phyloP scores from a whole-genome alignment of 805 yeast species.

The Pichia scutulata region DNA sequence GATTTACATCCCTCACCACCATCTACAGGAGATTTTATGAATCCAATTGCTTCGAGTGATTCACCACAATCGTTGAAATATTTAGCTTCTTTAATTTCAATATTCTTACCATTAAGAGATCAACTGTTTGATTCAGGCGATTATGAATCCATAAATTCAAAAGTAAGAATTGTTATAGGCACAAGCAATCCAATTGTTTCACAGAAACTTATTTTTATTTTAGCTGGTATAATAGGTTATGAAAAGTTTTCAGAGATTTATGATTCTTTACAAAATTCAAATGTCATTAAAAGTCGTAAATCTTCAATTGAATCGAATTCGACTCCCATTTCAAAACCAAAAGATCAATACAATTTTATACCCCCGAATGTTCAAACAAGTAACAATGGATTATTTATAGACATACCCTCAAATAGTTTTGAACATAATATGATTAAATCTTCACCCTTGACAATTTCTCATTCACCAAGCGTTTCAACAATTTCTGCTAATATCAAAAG shows the following conservation, averaged over 20 bases:
- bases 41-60: neutral
- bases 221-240: constrained; percentile 43
- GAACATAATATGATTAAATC: neutral
- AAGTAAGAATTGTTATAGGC: constrained; percentile 38
- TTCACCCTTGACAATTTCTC: constrained; percentile 1
- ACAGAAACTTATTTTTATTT: constrained; percentile 43
- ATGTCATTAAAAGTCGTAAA: neutral
- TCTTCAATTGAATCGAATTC: neutral
- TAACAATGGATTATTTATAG: constrained; percentile 2
- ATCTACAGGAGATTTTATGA: neutral
- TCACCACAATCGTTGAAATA: constrained; percentile 21
- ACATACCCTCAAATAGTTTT: neutral
- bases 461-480: constrained; percentile 12
- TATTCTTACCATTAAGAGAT: constrained; percentile 34
- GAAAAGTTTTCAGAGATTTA: constrained; percentile 16
- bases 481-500: constrained; percentile 14
- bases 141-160: neutral
- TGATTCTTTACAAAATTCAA: constrained; percentile 4
- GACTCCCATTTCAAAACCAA: neutral
- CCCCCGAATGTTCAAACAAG: neutral
- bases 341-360: neutral
- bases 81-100: constrained; percentile 39
- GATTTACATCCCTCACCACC: neutral
- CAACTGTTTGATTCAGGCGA: constrained; percentile 27
- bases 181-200: constrained; percentile 53